Evolutionary conservation across 2,329 filamentous ascomycete species (phyloP).

Genomic region (Paraphaeosphaeria sporulosa): DNA sequence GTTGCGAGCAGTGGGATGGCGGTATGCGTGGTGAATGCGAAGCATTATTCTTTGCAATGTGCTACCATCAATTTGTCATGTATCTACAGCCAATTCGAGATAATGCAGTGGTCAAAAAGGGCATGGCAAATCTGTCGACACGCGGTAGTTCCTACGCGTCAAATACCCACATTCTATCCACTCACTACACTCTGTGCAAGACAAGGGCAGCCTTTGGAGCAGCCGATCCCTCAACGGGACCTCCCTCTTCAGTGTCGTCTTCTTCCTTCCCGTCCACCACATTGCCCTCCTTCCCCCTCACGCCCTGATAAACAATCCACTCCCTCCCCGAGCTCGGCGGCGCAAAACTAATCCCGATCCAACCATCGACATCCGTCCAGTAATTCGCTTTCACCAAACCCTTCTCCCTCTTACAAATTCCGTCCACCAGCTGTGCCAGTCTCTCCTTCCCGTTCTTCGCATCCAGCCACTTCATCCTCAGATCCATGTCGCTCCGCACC

Average conservation of each 20-base stretch:
- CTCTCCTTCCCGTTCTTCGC: constrained; percentile 16
- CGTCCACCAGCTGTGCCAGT: constrained; percentile 12
- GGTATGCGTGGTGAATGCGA: neutral
- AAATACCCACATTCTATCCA: neutral
- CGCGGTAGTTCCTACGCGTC: neutral
- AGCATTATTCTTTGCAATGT: no score
- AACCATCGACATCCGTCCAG: constrained; percentile 8
- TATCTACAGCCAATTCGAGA: neutral
- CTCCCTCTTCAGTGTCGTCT: neutral
- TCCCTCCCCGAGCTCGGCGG: constrained; percentile 9
- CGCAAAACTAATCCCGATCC: constrained; percentile 9
- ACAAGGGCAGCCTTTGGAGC: neutral
- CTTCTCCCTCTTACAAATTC: constrained; percentile 17
- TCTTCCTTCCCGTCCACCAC: neutral
- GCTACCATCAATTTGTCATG: no score
- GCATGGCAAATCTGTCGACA: neutral
- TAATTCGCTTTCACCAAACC: constrained; percentile 10
- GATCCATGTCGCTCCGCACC: neutral
- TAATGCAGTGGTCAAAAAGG: neutral
- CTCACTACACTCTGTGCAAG: neutral
- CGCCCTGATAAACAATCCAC: constrained; percentile 14
- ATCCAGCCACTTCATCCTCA: constrained; percentile 15
- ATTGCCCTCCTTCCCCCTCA: constrained; percentile 1
- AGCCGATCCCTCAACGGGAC: neutral
- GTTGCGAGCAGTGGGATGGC: neutral